Base-by-base conservation (phyloP, 345 rosid genomes). In the Cardamine resedifolia region DNA sequence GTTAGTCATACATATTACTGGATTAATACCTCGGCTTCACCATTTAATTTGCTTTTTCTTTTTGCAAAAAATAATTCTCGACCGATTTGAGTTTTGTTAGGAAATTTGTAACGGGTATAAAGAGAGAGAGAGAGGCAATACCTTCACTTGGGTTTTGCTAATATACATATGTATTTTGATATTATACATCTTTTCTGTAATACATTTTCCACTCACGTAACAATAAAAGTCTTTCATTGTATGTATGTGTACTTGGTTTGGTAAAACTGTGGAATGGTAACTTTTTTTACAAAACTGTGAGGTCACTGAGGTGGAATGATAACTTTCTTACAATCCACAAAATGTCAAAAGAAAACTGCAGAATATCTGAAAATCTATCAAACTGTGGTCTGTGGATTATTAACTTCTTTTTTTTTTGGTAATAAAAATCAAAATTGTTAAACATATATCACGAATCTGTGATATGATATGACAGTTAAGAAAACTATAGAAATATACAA, bases 51-150 rank as follows among this genome's bases (percentile, higher is more conserved):
- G n/a, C 10, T 5, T 16, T 19, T 34, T 68, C 10, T 2, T 28
- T 28, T 59, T 58, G 20, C 23, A 39, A 60, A 50, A 14, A 61
- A 14, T 1, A 19, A 47, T 3, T 9, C 12, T 38, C 50, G 20
- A 59, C 38, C 36, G 2, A 58, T 26, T 59, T 36, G 60, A 61
- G 33, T 71, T 51, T 71, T 39, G 62, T 51, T 62, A 47, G 36
- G 19, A 38, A 39, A 62, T 71, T 19, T 62, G 76, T 62, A 28
- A 39, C 4, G n/a, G 26, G 27, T 11, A 24, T 10, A 58, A 9
- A 30, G 60, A 57, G 61, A 53, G 24, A 36, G 43, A 51, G 14
- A 58, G 6, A 14, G 11, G 7, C 26, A 69, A 41, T 43, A 56
- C 23, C 31, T 45, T 11, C 16, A 24, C 26, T 52, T 38, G 43